Evolutionary conservation across 495 filamentous ascomycete species (phyloP).

Genomic region (Filosporella fistucella): DNA sequence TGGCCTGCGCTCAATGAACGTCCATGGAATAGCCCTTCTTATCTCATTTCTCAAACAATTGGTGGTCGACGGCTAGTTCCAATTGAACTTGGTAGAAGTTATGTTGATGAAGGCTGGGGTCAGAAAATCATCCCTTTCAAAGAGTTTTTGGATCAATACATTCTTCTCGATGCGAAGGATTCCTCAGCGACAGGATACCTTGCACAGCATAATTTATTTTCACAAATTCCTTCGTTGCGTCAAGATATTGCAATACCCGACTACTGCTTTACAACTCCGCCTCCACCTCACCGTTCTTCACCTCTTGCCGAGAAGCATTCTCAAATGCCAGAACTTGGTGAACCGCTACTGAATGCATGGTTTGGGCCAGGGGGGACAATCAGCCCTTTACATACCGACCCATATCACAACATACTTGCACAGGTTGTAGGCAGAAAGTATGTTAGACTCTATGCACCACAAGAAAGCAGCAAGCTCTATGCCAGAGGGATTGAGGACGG

Average conservation of each 20-base stretch:
- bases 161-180: constrained; percentile 31
- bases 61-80: constrained; percentile 76
- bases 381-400: constrained; percentile 89
- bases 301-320: constrained; percentile 37
- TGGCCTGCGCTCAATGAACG: constrained; percentile 76
- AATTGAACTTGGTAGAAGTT: constrained; percentile 83
- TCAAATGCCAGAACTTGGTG: constrained; percentile 28
- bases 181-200: constrained; percentile 50
- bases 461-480: constrained; percentile 52
- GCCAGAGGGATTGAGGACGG: constrained; percentile 64
- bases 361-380: constrained; percentile 86
- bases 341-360: constrained; percentile 78
- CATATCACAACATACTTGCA: constrained; percentile 86
- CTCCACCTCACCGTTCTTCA: constrained; percentile 39
- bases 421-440: constrained; percentile 94
- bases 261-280: constrained; percentile 71
- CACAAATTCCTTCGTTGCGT: constrained; percentile 74
- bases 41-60: constrained; percentile 73
- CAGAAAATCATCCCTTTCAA: constrained; percentile 76
- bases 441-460: constrained; percentile 75
- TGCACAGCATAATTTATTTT: constrained; percentile 84
- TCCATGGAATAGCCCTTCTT: constrained; percentile 68
- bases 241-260: constrained; percentile 79
- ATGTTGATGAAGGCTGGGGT: constrained; percentile 82
- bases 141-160: constrained; percentile 61